A percentile compares a stretch with the other conserved stretches of the same genome.
Conservation (phyloP, 139 green algal species). For the Micractinium conductrix region DNA sequence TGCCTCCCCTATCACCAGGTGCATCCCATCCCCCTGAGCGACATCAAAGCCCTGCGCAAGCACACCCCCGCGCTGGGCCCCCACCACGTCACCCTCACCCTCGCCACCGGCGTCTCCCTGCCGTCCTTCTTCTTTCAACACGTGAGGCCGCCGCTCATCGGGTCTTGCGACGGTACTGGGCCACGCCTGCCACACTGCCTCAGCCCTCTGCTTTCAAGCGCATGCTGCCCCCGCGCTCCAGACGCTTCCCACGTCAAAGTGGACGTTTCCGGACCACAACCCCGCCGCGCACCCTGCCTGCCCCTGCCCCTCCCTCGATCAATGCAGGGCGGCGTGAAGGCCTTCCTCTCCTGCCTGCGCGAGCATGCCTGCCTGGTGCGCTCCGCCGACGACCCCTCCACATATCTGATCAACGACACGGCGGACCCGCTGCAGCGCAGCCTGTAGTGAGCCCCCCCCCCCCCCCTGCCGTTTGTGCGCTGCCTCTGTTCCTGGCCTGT, state of each 20-base stretch:
- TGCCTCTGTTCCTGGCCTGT: no score
- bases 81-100: constrained; percentile 77
- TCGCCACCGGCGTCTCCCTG: constrained; percentile 76
- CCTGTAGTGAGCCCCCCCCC: constrained; percentile 48
- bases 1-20: constrained; percentile 80
- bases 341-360: constrained; percentile 50
- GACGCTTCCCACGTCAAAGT: not conserved
- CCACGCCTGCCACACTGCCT: not conserved
- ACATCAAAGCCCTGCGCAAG: constrained; percentile 80
- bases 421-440: constrained; percentile 78
- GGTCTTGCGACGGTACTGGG: not conserved
- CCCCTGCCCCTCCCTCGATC: not conserved
- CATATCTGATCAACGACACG: constrained; percentile 85
- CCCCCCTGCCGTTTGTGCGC: no score
- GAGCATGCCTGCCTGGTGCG: constrained; percentile 69
- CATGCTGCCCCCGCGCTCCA: not conserved
- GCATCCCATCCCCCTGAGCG: constrained; percentile 78
- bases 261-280: not conserved
- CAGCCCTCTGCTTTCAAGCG: not conserved
- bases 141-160: constrained; percentile 36
- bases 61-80: constrained; percentile 71
- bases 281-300: not conserved
- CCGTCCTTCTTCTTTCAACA: constrained; percentile 86
- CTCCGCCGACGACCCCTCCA: constrained; percentile 61
- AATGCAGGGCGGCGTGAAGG: constrained; percentile 53